A percentile compares a stretch with the other conserved stretches of the same genome.
These are phyloP conservation scores for Penicillium occitanis DNA, from an alignment of 2,329 filamentous ascomycete species.

Conservation along the genomic window DNA sequence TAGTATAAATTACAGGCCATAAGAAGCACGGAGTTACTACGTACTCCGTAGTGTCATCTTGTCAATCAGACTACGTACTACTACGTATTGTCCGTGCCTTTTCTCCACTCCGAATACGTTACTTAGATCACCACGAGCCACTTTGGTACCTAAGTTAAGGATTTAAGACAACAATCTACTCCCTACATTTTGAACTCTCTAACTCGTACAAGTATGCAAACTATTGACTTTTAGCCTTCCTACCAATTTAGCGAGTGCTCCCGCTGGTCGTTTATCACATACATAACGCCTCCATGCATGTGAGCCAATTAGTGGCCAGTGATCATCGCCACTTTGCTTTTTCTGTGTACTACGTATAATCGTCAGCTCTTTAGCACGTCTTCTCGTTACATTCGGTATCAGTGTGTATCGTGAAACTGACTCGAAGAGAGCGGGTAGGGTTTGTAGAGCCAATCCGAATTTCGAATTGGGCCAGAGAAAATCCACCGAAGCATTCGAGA, in stretches of 20 bases:
- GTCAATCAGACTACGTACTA: neutral
- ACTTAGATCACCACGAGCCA: neutral
- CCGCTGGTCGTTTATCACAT: slow-evolving; percentile 1
- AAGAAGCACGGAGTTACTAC: neutral
- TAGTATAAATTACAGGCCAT: neutral
- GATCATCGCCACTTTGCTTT: neutral
- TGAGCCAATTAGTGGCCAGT: slow-evolving; percentile 1
- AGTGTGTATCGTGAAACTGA: neutral
- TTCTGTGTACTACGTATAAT: neutral
- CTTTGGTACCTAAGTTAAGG: neutral
- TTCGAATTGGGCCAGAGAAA: neutral
- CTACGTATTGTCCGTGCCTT: neutral
- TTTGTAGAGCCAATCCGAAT: neutral
- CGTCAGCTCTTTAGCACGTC: neutral
- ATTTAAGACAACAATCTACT: neutral
- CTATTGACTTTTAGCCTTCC: neutral
- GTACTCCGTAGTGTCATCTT: neutral
- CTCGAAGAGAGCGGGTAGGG: neutral
- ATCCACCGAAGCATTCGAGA: neutral
- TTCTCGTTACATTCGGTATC: neutral
- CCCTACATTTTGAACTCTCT: neutral
- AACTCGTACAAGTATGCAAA: neutral
- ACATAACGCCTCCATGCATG: slow-evolving; percentile 1
- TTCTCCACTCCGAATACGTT: neutral
- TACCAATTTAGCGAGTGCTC: neutral